Conservation (phyloP, 1,284 basidiomycete species). For the Sparassis latifolia region DNA sequence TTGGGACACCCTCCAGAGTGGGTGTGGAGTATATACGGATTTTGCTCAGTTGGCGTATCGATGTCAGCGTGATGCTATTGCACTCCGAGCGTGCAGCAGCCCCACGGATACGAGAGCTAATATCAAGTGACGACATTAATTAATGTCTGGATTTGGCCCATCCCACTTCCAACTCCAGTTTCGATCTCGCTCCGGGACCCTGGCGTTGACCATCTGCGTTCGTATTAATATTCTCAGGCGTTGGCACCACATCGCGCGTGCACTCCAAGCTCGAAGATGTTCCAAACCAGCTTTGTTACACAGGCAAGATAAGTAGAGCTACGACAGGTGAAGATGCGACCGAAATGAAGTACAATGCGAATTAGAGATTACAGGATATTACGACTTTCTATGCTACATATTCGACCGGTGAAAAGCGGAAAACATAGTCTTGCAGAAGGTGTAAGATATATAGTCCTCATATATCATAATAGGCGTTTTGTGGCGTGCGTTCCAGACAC, state of each 20-base stretch:
- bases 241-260: too few relatives aligned
- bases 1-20: not conserved
- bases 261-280: not conserved
- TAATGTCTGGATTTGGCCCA: too few relatives aligned
- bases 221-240: too few relatives aligned
- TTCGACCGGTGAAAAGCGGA: conserved; percentile 16
- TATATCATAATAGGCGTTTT: conserved; percentile 19
- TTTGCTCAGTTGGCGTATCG: too few relatives aligned
- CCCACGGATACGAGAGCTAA: too few relatives aligned
- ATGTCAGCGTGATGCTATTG: too few relatives aligned
- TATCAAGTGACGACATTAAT: too few relatives aligned
- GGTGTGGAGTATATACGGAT: not conserved
- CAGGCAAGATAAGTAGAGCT: conserved; percentile 20
- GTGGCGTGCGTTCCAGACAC: conserved; percentile 18
- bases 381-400: conserved; percentile 22
- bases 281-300: conserved; percentile 26
- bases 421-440: conserved; percentile 19
- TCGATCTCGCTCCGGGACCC: too few relatives aligned
- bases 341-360: conserved; percentile 1
- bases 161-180: too few relatives aligned
- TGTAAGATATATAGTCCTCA: conserved; percentile 15
- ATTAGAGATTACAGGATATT: conserved; percentile 21
- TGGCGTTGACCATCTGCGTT: too few relatives aligned
- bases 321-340: conserved; percentile 18
- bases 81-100: too few relatives aligned